These are phyloP conservation scores for Apiotrichum mycotoxinovorans DNA, from an alignment of 1,284 basidiomycete genomes.

Conservation along the genomic window DNA sequence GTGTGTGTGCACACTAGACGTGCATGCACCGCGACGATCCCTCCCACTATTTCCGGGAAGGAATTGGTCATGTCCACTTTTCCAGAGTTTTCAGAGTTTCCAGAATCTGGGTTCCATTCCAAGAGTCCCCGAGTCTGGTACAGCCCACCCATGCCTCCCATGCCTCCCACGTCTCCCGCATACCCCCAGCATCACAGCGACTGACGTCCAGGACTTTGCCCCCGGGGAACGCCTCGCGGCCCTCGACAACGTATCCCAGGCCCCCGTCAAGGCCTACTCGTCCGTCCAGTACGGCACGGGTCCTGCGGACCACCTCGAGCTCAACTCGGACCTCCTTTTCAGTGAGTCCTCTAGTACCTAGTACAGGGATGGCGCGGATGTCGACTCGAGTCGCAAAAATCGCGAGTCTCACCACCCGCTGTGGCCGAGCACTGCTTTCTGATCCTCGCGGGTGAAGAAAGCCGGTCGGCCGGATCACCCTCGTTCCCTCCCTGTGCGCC, in stretches of 20 bases:
- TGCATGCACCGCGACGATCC: too few relatives aligned
- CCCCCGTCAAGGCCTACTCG: constrained; percentile 48
- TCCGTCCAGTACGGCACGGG: constrained; percentile 52
- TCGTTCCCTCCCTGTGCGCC: neutral
- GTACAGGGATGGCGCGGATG: too few relatives aligned
- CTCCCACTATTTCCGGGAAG: too few relatives aligned
- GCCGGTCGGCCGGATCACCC: neutral
- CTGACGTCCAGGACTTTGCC: constrained; percentile 34
- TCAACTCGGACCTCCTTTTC: constrained; percentile 64
- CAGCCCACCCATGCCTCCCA: too few relatives aligned
- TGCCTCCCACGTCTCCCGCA: too few relatives aligned
- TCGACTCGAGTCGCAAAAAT: neutral
- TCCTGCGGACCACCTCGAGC: constrained; percentile 57
- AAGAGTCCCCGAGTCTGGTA: too few relatives aligned
- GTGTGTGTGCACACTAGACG: too few relatives aligned
- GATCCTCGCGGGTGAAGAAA: neutral
- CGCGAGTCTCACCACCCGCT: neutral
- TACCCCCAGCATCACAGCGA: too few relatives aligned
- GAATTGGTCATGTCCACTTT: too few relatives aligned
- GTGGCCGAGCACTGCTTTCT: neutral
- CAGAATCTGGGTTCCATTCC: too few relatives aligned
- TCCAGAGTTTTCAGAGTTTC: too few relatives aligned
- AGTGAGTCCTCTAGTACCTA: constrained; percentile 27
- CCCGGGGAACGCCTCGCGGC: constrained; percentile 35
- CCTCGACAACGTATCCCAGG: constrained; percentile 38